Conservation (phyloP, 2,329 filamentous ascomycete species). For the Samsoniella hepiali region DNA sequence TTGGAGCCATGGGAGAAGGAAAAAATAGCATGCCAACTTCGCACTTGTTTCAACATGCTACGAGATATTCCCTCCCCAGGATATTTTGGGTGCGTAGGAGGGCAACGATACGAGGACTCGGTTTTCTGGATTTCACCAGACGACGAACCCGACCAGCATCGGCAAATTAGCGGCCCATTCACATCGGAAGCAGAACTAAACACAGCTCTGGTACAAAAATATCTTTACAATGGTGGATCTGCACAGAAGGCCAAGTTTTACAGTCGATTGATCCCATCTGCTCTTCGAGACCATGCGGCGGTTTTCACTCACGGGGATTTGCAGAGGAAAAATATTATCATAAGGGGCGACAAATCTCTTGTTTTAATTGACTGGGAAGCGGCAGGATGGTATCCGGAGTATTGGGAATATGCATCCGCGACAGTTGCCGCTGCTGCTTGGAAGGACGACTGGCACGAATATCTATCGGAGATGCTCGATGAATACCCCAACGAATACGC, state of each 20-base stretch:
- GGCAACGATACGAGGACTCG: constrained; percentile 21
- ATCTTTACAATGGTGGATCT: constrained; percentile 19
- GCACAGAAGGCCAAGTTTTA: constrained; percentile 7
- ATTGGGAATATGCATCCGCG: constrained; percentile 26
- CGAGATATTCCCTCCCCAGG: constrained; percentile 18
- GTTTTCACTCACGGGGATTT: constrained; percentile 26
- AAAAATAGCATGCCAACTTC: constrained; percentile 2
- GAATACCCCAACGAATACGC: constrained; percentile 23
- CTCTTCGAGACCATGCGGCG: constrained; percentile 1
- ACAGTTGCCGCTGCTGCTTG: constrained; percentile 21
- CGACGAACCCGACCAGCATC: constrained; percentile 10
- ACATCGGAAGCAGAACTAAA: constrained; percentile 19
- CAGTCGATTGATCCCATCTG: constrained; percentile 9
- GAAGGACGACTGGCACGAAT: constrained; percentile 26
- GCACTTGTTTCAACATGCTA: background rate
- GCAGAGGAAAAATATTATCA: constrained; percentile 26
- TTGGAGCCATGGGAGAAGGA: constrained; percentile 19
- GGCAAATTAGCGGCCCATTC: constrained; percentile 20
- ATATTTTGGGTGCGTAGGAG: constrained; percentile 22
- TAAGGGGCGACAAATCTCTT: constrained; percentile 17
- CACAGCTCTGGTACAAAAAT: constrained; percentile 20
- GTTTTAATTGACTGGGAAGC: constrained; percentile 26
- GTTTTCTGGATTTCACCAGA: constrained; percentile 20
- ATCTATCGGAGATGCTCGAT: constrained; percentile 22
- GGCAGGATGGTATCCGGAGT: constrained; percentile 25